Percentiles rank a stretch among this genome's conserved stretches.
Evolutionary conservation across 116 monocot genomes (phyloP).

Genomic region (Thalassia testudinum): DNA sequence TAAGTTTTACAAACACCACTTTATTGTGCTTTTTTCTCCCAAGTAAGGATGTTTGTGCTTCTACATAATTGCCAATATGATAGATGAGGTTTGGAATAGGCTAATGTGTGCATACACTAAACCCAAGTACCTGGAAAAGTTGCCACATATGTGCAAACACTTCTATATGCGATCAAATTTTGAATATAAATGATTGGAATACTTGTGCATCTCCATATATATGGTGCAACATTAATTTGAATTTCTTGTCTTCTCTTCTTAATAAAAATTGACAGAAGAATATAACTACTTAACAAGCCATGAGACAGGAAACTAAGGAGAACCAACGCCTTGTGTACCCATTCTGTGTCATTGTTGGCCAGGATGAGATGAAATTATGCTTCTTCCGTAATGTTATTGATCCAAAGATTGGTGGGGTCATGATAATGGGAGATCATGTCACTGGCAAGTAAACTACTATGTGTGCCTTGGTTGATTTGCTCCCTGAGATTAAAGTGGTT

Average conservation of each 20-base stretch:
- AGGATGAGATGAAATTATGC: constrained; percentile 99
- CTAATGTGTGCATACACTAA: too few species aligned
- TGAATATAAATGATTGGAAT: too few species aligned
- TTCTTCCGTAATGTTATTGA: constrained; percentile 94
- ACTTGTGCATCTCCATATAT: too few species aligned
- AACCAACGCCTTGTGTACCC: constrained; percentile 90
- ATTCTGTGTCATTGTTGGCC: constrained; percentile 89
- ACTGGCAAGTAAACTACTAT: constrained; percentile 96
- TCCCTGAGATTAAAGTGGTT: constrained; percentile 76
- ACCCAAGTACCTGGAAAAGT: too few species aligned
- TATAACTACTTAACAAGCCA: constrained; percentile 15
- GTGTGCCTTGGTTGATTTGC: constrained; percentile 80
- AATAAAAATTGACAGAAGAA: too few species aligned
- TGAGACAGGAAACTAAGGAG: constrained; percentile 34
- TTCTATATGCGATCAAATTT: too few species aligned
- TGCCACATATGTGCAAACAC: too few species aligned
- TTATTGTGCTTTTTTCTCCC: too few species aligned
- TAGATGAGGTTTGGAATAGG: too few species aligned
- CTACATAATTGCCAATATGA: too few species aligned
- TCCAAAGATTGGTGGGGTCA: constrained; percentile 98
- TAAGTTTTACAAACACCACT: too few species aligned
- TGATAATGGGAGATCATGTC: constrained; percentile 99
- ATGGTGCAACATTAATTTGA: background rate
- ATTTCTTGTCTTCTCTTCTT: background rate
- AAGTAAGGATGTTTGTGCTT: too few species aligned